Evolutionary conservation across 225 moss, liverwort and hornwort genomes (phyloP), one percentile per base, ranked within the genome.

Genomic region (Physcomitrium patens): DNA sequence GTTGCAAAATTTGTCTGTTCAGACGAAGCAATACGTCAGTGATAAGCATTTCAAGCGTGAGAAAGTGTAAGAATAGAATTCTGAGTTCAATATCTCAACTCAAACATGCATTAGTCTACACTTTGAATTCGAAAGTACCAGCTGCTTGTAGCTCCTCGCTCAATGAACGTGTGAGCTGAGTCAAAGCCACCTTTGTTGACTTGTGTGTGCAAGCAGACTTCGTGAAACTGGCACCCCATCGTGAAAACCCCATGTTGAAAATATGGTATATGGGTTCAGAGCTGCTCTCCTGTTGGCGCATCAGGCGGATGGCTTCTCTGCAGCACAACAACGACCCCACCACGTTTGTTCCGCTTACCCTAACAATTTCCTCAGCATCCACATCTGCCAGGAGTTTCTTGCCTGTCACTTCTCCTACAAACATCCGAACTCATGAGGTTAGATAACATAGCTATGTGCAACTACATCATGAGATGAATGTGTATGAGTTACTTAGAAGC

Each of bases 191-290:
- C 73, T 97, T 96, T 70, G 94, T 92, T 54, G 92, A 82, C 83
- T 97, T 97, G 68, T 97, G 94, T 27, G 96, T 97, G 74, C 92
- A 92, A 0, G 96, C 79, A 7, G 96, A 97, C 78, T 97, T 94
- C 23, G 96, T 97, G 82, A 97, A 97, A 37, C 80, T 87, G 48
- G 94, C 92, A 24, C 96, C 96, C 96, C 94, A 97, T 41, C 77
- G 84, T 11, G 94, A 89, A 56, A 97, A 97, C 37, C 96, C 96
- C 96, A 97, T 97, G 86, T 97, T 97, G 78, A 92, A 97, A 70
- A 97, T 93, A 74, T 97, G 96, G 77, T 94, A 97, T 43, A 74
- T 60, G 23, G 94, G 85, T 42, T 77, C 56, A 20, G 76, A 48
- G 63, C 82, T 91, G 20, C 76, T 24, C 24, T 83, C 68, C 72